Evolutionary conservation across 495 filamentous ascomycete genomes (phyloP).

Genomic region (Saxophila tyrrhenica): DNA sequence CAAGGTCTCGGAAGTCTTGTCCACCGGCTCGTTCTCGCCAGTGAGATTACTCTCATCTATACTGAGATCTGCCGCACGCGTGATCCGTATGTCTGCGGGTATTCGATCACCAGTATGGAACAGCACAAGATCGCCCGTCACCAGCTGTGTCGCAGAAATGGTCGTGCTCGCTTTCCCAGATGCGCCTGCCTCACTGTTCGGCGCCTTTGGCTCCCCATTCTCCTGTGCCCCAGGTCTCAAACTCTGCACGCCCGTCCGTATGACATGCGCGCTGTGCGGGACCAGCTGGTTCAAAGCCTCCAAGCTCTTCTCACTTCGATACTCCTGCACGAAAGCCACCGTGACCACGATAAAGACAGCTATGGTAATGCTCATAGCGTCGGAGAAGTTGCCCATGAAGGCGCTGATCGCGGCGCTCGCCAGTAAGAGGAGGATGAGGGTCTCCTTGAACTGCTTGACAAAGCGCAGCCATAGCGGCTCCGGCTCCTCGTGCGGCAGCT

Average conservation of each 20-base stretch:
- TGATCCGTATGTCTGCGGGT: slow-evolving; percentile 92
- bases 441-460: slow-evolving; percentile 89
- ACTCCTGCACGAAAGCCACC: slow-evolving; percentile 95
- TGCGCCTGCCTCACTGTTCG: slow-evolving; percentile 33
- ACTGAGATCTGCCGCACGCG: slow-evolving; percentile 69
- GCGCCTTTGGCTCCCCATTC: slow-evolving; percentile 18
- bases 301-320: slow-evolving; percentile 92
- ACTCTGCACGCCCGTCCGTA: slow-evolving; percentile 38
- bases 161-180: slow-evolving; percentile 65
- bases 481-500: slow-evolving; percentile 84
- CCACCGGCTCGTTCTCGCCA: slow-evolving; percentile 87
- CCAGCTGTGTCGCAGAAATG: slow-evolving; percentile 73
- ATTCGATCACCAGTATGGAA: slow-evolving; percentile 95
- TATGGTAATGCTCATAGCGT: slow-evolving; percentile 87
- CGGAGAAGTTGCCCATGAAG: slow-evolving; percentile 87
- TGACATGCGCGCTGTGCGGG: slow-evolving; percentile 85
- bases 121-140: slow-evolving; percentile 82
- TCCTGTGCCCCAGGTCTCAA: slow-evolving; percentile 11
- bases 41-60: slow-evolving; percentile 98
- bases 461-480: slow-evolving; percentile 94
- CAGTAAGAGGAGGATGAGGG: slow-evolving; percentile 78
- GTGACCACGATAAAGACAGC: slow-evolving; percentile 95
- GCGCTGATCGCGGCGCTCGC: slow-evolving; percentile 82
- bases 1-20: slow-evolving; percentile 58
- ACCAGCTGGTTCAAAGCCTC: slow-evolving; percentile 90